Evolutionary conservation across 495 filamentous ascomycete species (phyloP).

Genomic region (Hypoxylon cercidicola): DNA sequence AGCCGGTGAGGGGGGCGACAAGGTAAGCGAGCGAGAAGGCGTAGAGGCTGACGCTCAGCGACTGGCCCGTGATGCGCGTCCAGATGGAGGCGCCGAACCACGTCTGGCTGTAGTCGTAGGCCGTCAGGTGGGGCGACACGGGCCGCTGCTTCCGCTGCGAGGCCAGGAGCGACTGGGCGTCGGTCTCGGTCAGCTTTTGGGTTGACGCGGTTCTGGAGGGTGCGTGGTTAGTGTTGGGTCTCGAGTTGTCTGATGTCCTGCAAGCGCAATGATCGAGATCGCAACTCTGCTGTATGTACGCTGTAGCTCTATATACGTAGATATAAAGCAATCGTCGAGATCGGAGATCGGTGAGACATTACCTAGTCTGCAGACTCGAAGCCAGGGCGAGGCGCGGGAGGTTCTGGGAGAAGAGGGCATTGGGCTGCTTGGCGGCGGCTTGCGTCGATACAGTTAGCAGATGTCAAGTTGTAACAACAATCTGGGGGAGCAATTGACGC

Average conservation of each 20-base stretch:
- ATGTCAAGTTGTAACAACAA: constrained; percentile 9
- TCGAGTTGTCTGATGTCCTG: background rate
- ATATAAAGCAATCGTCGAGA: background rate
- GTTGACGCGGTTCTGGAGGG: constrained; percentile 62
- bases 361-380: constrained; percentile 65
- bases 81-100: constrained; percentile 75
- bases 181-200: constrained; percentile 64
- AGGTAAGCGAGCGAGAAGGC: constrained; percentile 86
- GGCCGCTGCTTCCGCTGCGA: constrained; percentile 87
- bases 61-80: constrained; percentile 83
- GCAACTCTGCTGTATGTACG: background rate
- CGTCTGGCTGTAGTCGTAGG: constrained; percentile 91
- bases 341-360: constrained; percentile 32
- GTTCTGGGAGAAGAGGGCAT: constrained; percentile 49
- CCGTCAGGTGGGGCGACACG: constrained; percentile 84
- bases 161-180: constrained; percentile 77
- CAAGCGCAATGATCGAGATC: background rate
- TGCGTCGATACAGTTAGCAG: constrained; percentile 12
- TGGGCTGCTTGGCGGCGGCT: constrained; percentile 60
- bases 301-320: too few species aligned
- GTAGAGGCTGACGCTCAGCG: constrained; percentile 82
- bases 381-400: constrained; percentile 52
- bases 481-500: constrained; percentile 5
- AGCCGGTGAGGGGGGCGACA: constrained; percentile 79
- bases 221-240: constrained; percentile 10